Percentiles rank a stretch among this genome's conserved stretches.
phyloP scores from a whole-genome alignment of 2,329 filamentous ascomycete species.

The Chrysoporthe deuterocubensis region DNA sequence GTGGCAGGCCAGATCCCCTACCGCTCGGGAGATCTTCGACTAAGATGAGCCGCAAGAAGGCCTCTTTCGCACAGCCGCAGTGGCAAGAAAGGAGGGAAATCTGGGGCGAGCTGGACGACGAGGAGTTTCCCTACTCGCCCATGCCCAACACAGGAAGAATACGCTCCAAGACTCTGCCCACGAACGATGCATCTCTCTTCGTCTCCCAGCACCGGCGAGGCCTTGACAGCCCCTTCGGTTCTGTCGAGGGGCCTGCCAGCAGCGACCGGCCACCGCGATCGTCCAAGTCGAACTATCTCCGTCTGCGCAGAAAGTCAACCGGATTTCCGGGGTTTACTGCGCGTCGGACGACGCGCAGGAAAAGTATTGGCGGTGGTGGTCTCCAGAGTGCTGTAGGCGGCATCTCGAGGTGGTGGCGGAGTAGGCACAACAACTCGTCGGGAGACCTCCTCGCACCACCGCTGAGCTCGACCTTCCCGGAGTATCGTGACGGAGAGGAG shows the following conservation, averaged over 20 bases:
- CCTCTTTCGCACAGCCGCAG: slow-evolving; percentile 36
- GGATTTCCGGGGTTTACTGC: slow-evolving; percentile 66
- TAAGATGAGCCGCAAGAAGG: slow-evolving; percentile 16
- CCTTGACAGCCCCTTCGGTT: slow-evolving; percentile 34
- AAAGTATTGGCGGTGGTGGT: slow-evolving; percentile 41
- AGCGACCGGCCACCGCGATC: slow-evolving; percentile 18
- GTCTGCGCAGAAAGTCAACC: slow-evolving; percentile 60
- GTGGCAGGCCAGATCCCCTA: slow-evolving; percentile 35
- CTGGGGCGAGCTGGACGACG: slow-evolving; percentile 86
- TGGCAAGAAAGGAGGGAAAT: slow-evolving; percentile 77
- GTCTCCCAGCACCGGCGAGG: slow-evolving; percentile 38
- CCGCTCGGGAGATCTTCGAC: slow-evolving; percentile 13
- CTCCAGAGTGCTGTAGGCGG: slow-evolving; percentile 56
- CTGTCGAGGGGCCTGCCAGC: slow-evolving; percentile 11
- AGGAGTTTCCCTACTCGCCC: slow-evolving; percentile 52
- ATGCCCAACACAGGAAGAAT: slow-evolving; percentile 39
- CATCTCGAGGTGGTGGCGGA: slow-evolving; percentile 60
- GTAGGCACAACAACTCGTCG: slow-evolving; percentile 14
- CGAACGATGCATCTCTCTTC: slow-evolving; percentile 43
- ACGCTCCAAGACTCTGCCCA: slow-evolving; percentile 55
- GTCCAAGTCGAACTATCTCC: slow-evolving; percentile 33
- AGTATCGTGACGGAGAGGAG: slow-evolving; percentile 29
- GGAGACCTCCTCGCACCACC: slow-evolving; percentile 18
- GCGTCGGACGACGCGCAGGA: slow-evolving; percentile 47
- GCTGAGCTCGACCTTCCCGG: slow-evolving; percentile 23